Base-by-base conservation (phyloP, 768 basidiomycete genomes). In the Hebeloma cylindrosporum region DNA sequence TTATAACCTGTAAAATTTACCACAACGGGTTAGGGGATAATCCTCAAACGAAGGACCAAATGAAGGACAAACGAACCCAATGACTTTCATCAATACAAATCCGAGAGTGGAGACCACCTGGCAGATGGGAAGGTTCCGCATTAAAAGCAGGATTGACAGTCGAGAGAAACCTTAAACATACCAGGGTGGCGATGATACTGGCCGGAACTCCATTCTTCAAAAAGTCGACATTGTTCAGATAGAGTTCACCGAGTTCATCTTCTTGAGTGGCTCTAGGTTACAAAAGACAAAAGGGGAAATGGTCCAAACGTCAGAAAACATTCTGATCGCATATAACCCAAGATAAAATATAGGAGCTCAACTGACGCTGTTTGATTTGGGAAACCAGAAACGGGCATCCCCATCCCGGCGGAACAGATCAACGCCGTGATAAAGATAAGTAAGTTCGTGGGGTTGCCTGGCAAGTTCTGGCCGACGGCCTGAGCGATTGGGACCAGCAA, bases 381-480 rank as follows among this genome's bases (percentile, higher is more conserved):
- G 74, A 98, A 99, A n/a, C 96, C 96, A 50, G 91, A 93, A 28
- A 98, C 93, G 2, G 95, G 94, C 79, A 98, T 89, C 8, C 92
- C 95, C 96, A 99, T 99, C 1, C 95, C 96, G 4, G 91, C 74
- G 3, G 92, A 94, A 61, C 95, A 97, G 39, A 96, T 86, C 48
- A 97, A 72, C 10, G 80, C 93, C 25, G 93, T 96, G 54, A 93
- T 78, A 69, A 99, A 95, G 57, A 98, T 88, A 52, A 99, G 80
- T 7, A 98, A 68, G 54, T 92, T 85, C 32, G 78, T 71, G 51
- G 86, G 88, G 33, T 83, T 69, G 5, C 72, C 75, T 0, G 80
- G 81, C 34, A 97, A 72, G 36, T 79, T 87, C n/a, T 73, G 68
- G 6, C 93, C 96, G 14, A 98, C 88, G 67, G 91, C 81, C 50